Base-by-base conservation (phyloP, 78 protist species). In the Anaeramoeba flamelloides region DNA sequence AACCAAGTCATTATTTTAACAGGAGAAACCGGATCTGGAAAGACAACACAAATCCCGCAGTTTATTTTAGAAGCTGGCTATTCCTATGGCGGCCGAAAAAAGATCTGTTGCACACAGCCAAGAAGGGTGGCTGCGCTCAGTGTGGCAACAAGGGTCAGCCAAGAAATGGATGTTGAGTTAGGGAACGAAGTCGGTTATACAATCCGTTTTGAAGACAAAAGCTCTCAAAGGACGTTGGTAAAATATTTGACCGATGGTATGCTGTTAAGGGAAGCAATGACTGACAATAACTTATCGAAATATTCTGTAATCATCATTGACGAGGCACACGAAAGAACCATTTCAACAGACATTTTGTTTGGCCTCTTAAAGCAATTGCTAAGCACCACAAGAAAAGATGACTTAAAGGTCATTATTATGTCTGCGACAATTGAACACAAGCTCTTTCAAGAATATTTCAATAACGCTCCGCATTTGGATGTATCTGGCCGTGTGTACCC, bases 291-390 rank as follows among this genome's bases (percentile, higher is more conserved):
- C n/a, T 34, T 39, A 39, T 39, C 82, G 0, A 37, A 74, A 1
- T 89, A 94, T 79, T 76, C 89, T 1, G 37, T 87, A 38, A 84
- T 98, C 30, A 87, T 98, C 1, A 86, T 98, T 36, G 99, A 98
- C 85, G 99, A 98, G 83, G 99, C 99, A 2, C 99, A 98, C 89
- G 99, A 98, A 87, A 83, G 99, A 32, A 97, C 99, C 1, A 84
- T 97, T 2, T 31, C 94, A 26, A 98, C 99, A 0, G 99, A 98
- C 85, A 85, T 98, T 8, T 84, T 98, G 30, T 90, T 98, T 80
- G 98, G 97, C 0, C 65, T 89, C 30, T 74, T 89, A 53, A 89
- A 89, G 84, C 81, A 89, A 78, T 81, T 26, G 69, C 17, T 53
- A 53, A 53, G 8, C 17, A 53, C 8, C 41, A 53, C 8, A 86